Evolutionary conservation across 352 stramenopile species (phyloP), one percentile per base, ranked within the genome.

Genomic region (Pythium phragmiticola): DNA sequence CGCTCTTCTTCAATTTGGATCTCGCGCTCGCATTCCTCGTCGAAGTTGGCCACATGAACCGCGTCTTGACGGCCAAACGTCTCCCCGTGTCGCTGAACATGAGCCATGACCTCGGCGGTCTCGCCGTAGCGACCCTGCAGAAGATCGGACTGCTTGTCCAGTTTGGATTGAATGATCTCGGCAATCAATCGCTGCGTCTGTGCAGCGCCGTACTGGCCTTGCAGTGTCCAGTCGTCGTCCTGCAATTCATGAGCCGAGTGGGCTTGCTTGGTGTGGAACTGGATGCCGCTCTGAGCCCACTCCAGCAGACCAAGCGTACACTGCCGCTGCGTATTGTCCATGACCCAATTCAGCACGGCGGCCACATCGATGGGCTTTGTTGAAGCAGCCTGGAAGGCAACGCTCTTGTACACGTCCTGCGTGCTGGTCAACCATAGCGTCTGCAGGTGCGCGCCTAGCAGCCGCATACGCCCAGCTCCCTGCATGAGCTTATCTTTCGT

Each of bases 401-500:
- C 17, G 13, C 68, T 77, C 48, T 82, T 72, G 39, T 70, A 74
- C 5, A 97, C 77, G 34, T 98, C 88, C 16, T 68, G 57, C 7
- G 87, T 85, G 57, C 77, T 84, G 12, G 76, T 75, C 17, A 97
- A 69, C 63, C 80, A 78, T 0, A 98, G 68, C 14, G 68, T 61
- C 16, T 70, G 85, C 60, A 97, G 86, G 16, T 76, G 47, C 8
- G 39, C 39, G 0, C 82, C 87, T 0, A 98, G 77, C 48, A 92
- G 82, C 2, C 90, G 72, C 74, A 97, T 84, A 0, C 92, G 82
- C 7, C 89, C 90, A 2, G 88, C 88, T n/a, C 87, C 90, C 68
- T 98, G 92, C 89, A 97, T 97, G 3, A 98, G 57, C 53, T 97
- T 98, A 65, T 97, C 92, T 54, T 97, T 98, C 0, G 83, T 89